phyloP scores from a whole-genome alignment of 306 rosid genomes.

The Begonia loranthoides region DNA sequence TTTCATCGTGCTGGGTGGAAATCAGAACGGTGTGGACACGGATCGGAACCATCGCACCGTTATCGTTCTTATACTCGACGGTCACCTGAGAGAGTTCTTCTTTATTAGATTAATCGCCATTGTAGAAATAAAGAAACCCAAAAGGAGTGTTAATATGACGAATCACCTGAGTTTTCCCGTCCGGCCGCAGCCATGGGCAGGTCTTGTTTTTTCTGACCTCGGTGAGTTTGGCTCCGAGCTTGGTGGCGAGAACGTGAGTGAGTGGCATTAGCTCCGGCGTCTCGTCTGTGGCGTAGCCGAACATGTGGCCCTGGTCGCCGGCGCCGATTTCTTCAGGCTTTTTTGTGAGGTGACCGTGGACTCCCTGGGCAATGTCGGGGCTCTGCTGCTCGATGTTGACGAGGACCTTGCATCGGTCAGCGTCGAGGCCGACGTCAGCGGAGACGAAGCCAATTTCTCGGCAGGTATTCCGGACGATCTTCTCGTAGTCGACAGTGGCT shows the following conservation, averaged over 20 bases:
- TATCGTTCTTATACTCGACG: conserved; percentile 61
- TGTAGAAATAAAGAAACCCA: too few relatives aligned
- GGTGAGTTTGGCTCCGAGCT: conserved; percentile 70
- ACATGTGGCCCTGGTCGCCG: conserved; percentile 83
- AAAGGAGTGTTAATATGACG: too few relatives aligned
- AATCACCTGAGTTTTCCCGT: conserved; percentile 51
- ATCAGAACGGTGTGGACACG: conserved; percentile 75
- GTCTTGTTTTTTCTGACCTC: conserved; percentile 68
- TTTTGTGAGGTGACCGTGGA: conserved; percentile 58
- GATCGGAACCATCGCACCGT: conserved; percentile 65
- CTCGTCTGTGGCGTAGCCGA: conserved; percentile 74
- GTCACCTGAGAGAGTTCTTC: conserved; percentile 21
- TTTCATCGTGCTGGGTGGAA: conserved; percentile 71
- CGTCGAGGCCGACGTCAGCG: conserved; percentile 64
- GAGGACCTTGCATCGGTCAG: conserved; percentile 70
- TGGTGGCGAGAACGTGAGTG: conserved; percentile 69
- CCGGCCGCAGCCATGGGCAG: conserved; percentile 71
- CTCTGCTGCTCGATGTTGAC: conserved; percentile 74
- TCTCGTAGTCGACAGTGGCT: conserved; percentile 68
- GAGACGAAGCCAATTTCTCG: conserved; percentile 61
- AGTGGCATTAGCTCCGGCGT: conserved; percentile 71
- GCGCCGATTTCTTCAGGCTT: conserved; percentile 83
- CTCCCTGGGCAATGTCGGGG: too few relatives aligned
- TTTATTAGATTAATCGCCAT: too few relatives aligned
- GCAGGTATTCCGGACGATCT: conserved; percentile 65